These are phyloP conservation scores for grape (Vitis vinifera) DNA, from an alignment of 164 flowering plant genomes.

Conservation along the genomic window ASM3070453v1 NC_081812.1:21259501-21260000, in stretches of 20 bases:
- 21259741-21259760: not conserved
- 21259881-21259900: slow-evolving; percentile 73
- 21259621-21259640: slow-evolving; percentile 95
- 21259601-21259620: slow-evolving; percentile 70
- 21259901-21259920: slow-evolving; percentile 87
- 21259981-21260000: slow-evolving; percentile 62
- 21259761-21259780: not conserved
- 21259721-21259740: slow-evolving; percentile 1
- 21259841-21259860: slow-evolving; percentile 65
- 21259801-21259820: not conserved
- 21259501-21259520: slow-evolving; percentile 52
- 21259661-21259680: slow-evolving; percentile 57
- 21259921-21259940: slow-evolving; percentile 93
- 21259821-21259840: slow-evolving; percentile 7
- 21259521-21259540: slow-evolving; percentile 37
- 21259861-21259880: slow-evolving; percentile 77
- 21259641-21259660: slow-evolving; percentile 92
- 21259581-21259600: slow-evolving; percentile 24
- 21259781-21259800: not conserved
- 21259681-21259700: not conserved
- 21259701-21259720: not conserved
- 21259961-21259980: slow-evolving; percentile 72
- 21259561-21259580: slow-evolving; percentile 27
- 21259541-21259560: slow-evolving; percentile 21
- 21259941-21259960: slow-evolving; percentile 85